Percentiles rank a stretch among this genome's conserved stretches.
phyloP scores from a whole-genome alignment of 495 filamentous ascomycete genomes.

The Margaritispora aquatica region DNA sequence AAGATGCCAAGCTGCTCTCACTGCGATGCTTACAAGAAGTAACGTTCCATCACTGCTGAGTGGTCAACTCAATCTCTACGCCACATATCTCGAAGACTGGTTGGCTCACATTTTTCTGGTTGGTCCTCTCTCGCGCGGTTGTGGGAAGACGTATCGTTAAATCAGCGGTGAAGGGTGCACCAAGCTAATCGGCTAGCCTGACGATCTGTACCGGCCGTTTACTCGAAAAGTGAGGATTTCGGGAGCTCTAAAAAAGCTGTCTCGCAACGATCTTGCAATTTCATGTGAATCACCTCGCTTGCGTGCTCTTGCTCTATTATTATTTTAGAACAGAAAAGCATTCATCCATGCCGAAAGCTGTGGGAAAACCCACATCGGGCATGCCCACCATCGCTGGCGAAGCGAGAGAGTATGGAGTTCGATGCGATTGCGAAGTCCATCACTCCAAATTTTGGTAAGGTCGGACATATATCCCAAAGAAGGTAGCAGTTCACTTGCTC shows the following conservation, averaged over 20 bases:
- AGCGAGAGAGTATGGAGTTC: not conserved
- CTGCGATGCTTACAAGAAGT: slow-evolving; percentile 1
- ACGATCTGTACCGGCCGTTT: not conserved
- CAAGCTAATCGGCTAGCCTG: not conserved
- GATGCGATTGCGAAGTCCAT: not conserved
- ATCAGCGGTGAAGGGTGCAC: slow-evolving; percentile 11
- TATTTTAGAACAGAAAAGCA: not conserved
- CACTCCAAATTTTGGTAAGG: not conserved
- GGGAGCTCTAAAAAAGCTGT: too few species aligned
- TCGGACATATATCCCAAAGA: slow-evolving; percentile 4
- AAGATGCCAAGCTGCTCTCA: not conserved
- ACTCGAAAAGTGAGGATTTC: too few species aligned
- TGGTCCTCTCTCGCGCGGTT: not conserved
- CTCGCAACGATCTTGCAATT: not conserved
- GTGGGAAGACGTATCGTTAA: not conserved
- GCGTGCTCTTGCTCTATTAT: not conserved
- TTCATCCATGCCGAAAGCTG: not conserved
- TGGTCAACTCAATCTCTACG: not conserved
- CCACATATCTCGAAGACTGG: not conserved
- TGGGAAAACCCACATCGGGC: not conserved
- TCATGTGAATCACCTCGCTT: not conserved
- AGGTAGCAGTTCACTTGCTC: slow-evolving; percentile 1
- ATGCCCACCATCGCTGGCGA: not conserved
- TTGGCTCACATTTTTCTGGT: not conserved
- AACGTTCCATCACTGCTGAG: slow-evolving; percentile 17